Percentiles rank a stretch among this genome's conserved stretches.
Evolutionary conservation across 2,329 filamentous ascomycete genomes (phyloP).

Genomic region (Xylogone sp.): DNA sequence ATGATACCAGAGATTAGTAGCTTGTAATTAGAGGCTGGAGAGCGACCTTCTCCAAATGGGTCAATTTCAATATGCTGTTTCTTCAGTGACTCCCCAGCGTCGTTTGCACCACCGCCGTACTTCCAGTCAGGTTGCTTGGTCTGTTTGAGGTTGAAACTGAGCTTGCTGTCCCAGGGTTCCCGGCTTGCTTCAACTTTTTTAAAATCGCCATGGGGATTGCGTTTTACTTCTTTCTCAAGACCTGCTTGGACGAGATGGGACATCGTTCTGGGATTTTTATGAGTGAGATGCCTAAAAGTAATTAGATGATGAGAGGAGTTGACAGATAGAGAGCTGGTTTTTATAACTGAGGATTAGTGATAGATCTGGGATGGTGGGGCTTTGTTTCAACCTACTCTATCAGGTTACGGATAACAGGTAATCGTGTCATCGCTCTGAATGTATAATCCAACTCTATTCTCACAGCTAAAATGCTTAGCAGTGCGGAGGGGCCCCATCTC

Average conservation of each 20-base stretch:
- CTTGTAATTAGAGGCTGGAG: slow-evolving; percentile 78
- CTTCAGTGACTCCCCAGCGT: slow-evolving; percentile 39
- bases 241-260: slow-evolving; percentile 9
- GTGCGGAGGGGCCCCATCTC: too few relatives aligned
- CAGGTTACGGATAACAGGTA: too few relatives aligned
- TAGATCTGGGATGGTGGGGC: too few relatives aligned
- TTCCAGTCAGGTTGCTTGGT: slow-evolving; percentile 64
- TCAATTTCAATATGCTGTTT: slow-evolving; percentile 71
- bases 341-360: not conserved
- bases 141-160: slow-evolving; percentile 54
- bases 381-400: too few relatives aligned
- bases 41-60: slow-evolving; percentile 68
- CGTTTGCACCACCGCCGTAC: slow-evolving; percentile 63
- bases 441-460: too few relatives aligned
- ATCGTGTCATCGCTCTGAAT: too few relatives aligned
- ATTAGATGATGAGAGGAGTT: not conserved
- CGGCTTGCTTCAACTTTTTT: slow-evolving; percentile 65
- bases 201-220: slow-evolving; percentile 73
- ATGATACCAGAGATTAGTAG: slow-evolving; percentile 80
- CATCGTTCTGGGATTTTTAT: not conserved
- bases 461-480: too few relatives aligned
- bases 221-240: slow-evolving; percentile 35
- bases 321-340: not conserved
- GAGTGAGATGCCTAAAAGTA: not conserved
- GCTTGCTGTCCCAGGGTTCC: slow-evolving; percentile 50